Evolutionary conservation across 306 rosid species (phyloP).

Genomic region (Amphicarpaea edgeworthii): DNA sequence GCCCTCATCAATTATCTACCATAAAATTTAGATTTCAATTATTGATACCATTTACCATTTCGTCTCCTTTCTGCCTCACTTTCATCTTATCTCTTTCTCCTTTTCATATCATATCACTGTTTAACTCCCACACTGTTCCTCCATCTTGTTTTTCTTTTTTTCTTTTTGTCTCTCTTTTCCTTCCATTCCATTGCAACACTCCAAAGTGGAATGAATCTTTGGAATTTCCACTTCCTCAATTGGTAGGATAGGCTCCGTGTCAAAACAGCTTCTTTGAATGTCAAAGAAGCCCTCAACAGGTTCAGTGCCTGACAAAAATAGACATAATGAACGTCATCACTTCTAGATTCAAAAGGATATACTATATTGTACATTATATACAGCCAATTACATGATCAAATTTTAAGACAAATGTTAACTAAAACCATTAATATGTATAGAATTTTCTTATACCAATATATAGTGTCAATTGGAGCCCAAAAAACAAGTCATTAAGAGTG

Average conservation of each 20-base stretch:
- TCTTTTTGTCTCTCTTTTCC: neutral
- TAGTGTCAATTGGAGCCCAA: neutral
- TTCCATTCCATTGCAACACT: neutral
- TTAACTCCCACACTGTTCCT: too few species aligned
- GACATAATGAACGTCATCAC: neutral
- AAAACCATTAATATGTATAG: neutral
- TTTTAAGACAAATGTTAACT: neutral
- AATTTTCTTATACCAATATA: too few species aligned
- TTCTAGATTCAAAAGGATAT: neutral
- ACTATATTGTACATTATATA: too few species aligned
- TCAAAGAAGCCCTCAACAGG: constrained; percentile 12
- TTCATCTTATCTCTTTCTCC: too few species aligned
- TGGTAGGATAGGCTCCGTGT: neutral
- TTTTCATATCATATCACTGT: too few species aligned
- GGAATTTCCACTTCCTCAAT: neutral
- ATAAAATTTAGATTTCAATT: too few species aligned
- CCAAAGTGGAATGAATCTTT: neutral
- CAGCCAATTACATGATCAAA: too few species aligned
- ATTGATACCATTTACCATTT: too few species aligned
- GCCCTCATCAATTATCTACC: too few species aligned
- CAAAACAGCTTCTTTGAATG: neutral
- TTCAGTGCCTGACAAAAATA: neutral
- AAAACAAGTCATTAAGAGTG: neutral
- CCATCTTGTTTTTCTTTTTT: too few species aligned
- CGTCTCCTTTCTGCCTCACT: too few species aligned